These are phyloP conservation scores for Tylopilus sp. DNA, from an alignment of 1,284 basidiomycete species.

Conservation along the genomic window DNA sequence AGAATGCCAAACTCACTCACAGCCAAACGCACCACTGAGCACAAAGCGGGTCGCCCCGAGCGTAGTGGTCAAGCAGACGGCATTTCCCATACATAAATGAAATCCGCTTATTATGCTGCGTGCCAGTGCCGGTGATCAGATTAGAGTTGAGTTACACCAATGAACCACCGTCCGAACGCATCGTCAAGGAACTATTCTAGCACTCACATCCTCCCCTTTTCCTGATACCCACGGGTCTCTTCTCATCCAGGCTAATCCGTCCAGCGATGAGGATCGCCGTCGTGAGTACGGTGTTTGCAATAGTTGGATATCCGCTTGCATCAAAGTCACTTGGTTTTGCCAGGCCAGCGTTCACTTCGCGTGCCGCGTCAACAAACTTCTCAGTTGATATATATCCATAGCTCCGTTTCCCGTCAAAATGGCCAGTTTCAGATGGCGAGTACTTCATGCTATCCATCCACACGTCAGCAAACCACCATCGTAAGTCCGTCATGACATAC, in stretches of 20 bases:
- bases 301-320: constrained; percentile 77
- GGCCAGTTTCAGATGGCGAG: constrained; percentile 83
- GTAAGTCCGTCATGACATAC: constrained; percentile 41
- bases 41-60: too few species aligned
- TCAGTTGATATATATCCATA: constrained; percentile 90
- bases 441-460: constrained; percentile 73
- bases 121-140: too few species aligned
- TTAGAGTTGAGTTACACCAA: background rate
- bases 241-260: constrained; percentile 83
- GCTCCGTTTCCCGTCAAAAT: constrained; percentile 89
- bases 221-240: constrained; percentile 73
- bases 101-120: background rate
- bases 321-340: constrained; percentile 71
- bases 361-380: constrained; percentile 81
- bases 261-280: constrained; percentile 91
- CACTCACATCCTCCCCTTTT: constrained; percentile 62
- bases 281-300: constrained; percentile 82
- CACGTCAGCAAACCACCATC: constrained; percentile 11
- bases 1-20: too few species aligned
- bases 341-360: constrained; percentile 68
- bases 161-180: background rate
- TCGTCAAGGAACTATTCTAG: constrained; percentile 48
- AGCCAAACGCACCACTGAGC: too few species aligned
- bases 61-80: too few species aligned
- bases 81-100: too few species aligned